A percentile compares a stretch with the other conserved stretches of the same genome.
phyloP scores from a whole-genome alignment of 305 asterid species.

The Solanum hybrid region DNA sequence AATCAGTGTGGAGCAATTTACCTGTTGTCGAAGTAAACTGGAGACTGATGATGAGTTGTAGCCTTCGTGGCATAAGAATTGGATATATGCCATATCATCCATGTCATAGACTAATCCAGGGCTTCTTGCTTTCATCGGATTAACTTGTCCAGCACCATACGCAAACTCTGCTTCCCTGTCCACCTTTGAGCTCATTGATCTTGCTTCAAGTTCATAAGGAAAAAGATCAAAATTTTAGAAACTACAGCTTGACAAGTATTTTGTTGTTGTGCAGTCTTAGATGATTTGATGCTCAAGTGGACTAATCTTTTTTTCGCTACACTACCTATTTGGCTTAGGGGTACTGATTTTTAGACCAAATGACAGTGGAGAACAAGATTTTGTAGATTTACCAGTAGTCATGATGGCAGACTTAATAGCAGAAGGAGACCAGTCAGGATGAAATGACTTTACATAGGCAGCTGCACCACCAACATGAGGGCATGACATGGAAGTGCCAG shows the following conservation, averaged over 20 bases:
- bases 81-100: conserved; percentile 63
- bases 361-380: neutral
- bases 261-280: neutral
- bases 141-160: conserved; percentile 74
- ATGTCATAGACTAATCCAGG: conserved; percentile 83
- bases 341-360: neutral
- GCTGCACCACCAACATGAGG: conserved; percentile 82
- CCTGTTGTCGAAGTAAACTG: conserved; percentile 25
- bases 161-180: conserved; percentile 66
- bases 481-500: conserved; percentile 94
- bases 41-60: conserved; percentile 43
- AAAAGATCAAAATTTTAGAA: neutral
- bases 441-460: conserved; percentile 88
- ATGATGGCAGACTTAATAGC: conserved; percentile 82
- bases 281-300: neutral
- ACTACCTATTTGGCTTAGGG: neutral
- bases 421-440: conserved; percentile 76
- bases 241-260: neutral
- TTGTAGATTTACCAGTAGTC: conserved; percentile 56
- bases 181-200: conserved; percentile 45
- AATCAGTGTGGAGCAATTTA: conserved; percentile 61
- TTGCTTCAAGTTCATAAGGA: conserved; percentile 19
- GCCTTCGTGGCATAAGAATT: conserved; percentile 76
- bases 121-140: conserved; percentile 54
- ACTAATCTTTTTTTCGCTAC: neutral